Base-by-base conservation (phyloP, 805 yeast species). In the Torulaspora indica region DNA sequence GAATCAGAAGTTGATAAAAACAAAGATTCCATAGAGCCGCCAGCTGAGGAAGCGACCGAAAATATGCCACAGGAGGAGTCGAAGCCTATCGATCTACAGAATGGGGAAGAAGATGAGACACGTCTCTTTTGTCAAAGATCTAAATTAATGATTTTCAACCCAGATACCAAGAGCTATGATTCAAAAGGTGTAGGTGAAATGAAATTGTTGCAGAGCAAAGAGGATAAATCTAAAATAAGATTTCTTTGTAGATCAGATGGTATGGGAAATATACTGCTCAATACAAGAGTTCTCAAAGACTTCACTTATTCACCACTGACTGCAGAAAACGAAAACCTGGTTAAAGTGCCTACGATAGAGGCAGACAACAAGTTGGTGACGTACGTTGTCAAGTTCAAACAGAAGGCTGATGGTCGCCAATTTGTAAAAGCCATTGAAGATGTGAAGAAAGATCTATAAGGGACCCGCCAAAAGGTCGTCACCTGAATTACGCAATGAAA, bases 21-120 rank as follows among this genome's bases (percentile, higher is more conserved):
- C n/a, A 27, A 35, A 9, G 52, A 46, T 14, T 48, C 35, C 20
- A 15, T 12, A n/a, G 49, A 46, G 13, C 67, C 52, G 3, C 63
- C 56, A 4, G 64, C 55, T 18, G 76, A 67, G 3, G 66, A 64
- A 10, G 69, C 71, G 31, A 77, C 68, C 36, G 75, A 72, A 45
- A 72, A 71, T 2, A 71, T 71, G 33, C 73, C 72, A 4, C 73
- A 71, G 33, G 78, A 73, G 1, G 71, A 80, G 9, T 77, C 75
- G 5, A 75, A 70, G 13, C 71, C 55, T 9, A 46, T 61, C 18
- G 53, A 51, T 14, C 29, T 75, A 53, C 76, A 75, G 9, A 85
- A 91, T 7, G 97, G 96, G 14, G 97, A 91, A 67, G 96, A 89
- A 66, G 75, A 78, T 42, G 97, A 91, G 67, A 78, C 72, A 1